Percentiles rank a stretch among this genome's conserved stretches.
phyloP scores from a whole-genome alignment of 1,284 basidiomycete genomes.

The Cutaneotrichosporon sp. region DNA sequence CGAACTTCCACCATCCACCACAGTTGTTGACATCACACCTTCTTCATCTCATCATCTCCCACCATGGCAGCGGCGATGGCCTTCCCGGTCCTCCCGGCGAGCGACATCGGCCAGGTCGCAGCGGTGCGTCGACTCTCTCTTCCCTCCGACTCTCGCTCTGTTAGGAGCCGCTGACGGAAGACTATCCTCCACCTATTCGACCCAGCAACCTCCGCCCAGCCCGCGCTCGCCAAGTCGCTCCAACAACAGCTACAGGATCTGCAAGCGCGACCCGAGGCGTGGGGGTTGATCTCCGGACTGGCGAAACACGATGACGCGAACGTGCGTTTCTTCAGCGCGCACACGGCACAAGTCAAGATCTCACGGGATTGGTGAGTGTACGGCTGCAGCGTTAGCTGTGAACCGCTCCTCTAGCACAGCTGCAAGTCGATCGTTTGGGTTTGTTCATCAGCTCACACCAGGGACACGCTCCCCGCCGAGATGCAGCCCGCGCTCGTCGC shows the following conservation, averaged over 20 bases:
- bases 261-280: constrained; percentile 48
- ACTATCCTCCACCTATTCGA: constrained; percentile 48
- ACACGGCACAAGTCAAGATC: constrained; percentile 87
- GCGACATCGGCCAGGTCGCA: constrained; percentile 42
- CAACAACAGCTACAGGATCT: constrained; percentile 49
- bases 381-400: neutral
- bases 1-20: neutral
- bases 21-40: constrained; percentile 9
- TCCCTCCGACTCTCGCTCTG: neutral
- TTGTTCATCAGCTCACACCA: constrained; percentile 15
- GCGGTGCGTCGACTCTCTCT: constrained; percentile 26
- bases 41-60: neutral
- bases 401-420: neutral
- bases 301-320: constrained; percentile 61
- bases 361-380: constrained; percentile 74
- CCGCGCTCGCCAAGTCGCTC: constrained; percentile 43
- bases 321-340: constrained; percentile 87
- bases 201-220: constrained; percentile 39
- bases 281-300: constrained; percentile 52
- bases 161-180: constrained; percentile 23
- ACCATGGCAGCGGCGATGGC: constrained; percentile 13
- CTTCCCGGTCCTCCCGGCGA: constrained; percentile 39
- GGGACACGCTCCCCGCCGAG: constrained; percentile 49
- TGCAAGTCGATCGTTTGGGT: neutral
- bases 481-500: constrained; percentile 44